Percentiles rank a stretch among this genome's conserved stretches.
These are phyloP conservation scores for Saturnispora serradocipensis DNA, from an alignment of 805 yeast species.

Conservation along the genomic window DNA sequence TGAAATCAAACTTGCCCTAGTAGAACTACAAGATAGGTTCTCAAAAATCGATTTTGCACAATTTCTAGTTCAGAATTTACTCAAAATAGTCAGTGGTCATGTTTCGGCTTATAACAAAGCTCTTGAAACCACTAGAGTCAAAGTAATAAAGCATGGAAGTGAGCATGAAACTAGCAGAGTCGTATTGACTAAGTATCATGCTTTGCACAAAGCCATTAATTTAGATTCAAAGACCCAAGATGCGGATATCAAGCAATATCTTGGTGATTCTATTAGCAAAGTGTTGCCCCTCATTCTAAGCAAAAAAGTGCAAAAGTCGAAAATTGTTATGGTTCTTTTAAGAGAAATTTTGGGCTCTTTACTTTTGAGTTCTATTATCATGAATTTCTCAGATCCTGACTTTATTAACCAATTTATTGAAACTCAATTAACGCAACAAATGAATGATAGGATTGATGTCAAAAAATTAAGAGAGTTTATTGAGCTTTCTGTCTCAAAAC, in stretches of 20 bases:
- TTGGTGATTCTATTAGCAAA: constrained; percentile 33
- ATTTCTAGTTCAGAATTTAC: constrained; percentile 43
- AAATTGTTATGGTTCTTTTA: constrained; percentile 39
- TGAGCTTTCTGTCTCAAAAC: neutral
- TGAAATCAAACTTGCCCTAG: constrained; percentile 36
- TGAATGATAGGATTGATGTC: constrained; percentile 70
- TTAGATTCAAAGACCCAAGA: constrained; percentile 29
- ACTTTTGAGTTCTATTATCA: constrained; percentile 42
- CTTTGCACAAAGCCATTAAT: constrained; percentile 50
- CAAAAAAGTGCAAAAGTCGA: constrained; percentile 35
- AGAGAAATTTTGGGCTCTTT: constrained; percentile 56
- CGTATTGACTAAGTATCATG: constrained; percentile 36
- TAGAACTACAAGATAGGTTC: constrained; percentile 35
- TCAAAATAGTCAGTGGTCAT: constrained; percentile 65
- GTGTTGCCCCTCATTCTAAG: constrained; percentile 46
- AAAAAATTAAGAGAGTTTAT: constrained; percentile 42
- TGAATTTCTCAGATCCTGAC: constrained; percentile 60
- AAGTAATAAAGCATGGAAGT: constrained; percentile 12
- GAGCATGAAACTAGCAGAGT: constrained; percentile 31
- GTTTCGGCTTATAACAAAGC: constrained; percentile 41
- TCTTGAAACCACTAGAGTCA: constrained; percentile 28
- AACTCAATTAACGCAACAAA: constrained; percentile 47
- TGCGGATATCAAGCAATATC: constrained; percentile 39
- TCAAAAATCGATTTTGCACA: constrained; percentile 42
- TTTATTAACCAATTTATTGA: constrained; percentile 63